A percentile compares a stretch with the other conserved stretches of the same genome.
phyloP scores from a whole-genome alignment of 495 filamentous ascomycete species.

The Cladorrhinum samala region DNA sequence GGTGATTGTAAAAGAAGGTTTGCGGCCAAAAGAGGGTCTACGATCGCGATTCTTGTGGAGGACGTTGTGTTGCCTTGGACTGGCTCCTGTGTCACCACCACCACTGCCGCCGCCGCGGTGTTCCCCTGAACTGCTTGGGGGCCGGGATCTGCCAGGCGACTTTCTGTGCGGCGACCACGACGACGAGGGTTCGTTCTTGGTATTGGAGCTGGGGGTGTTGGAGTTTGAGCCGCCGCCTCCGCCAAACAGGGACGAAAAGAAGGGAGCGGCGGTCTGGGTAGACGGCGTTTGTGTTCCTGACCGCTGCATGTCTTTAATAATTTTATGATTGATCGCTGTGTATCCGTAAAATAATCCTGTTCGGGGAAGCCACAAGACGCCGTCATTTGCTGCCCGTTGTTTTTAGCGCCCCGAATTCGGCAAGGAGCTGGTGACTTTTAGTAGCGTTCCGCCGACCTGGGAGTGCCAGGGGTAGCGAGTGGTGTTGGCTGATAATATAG shows the following conservation, averaged over 20 bases:
- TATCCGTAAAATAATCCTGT: slow-evolving; percentile 5
- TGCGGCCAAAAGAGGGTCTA: slow-evolving; percentile 39
- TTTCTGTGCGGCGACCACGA: slow-evolving; percentile 6
- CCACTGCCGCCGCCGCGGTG: not conserved
- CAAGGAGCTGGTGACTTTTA: slow-evolving; percentile 3
- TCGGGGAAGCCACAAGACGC: slow-evolving; percentile 7
- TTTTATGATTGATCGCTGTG: slow-evolving; percentile 7
- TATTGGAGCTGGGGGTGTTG: slow-evolving; percentile 18
- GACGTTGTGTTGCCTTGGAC: slow-evolving; percentile 26
- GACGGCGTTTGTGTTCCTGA: slow-evolving; percentile 31
- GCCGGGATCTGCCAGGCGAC: slow-evolving; percentile 28
- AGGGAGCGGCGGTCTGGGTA: slow-evolving; percentile 36
- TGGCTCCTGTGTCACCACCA: slow-evolving; percentile 4
- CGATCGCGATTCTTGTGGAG: slow-evolving; percentile 43
- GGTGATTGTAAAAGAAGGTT: slow-evolving; percentile 36
- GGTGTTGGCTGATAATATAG: not conserved
- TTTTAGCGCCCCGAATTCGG: slow-evolving; percentile 16
- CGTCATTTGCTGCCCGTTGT: slow-evolving; percentile 12
- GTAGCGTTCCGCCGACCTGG: slow-evolving; percentile 2
- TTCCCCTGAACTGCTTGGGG: slow-evolving; percentile 35
- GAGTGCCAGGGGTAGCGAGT: not conserved
- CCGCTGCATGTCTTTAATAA: slow-evolving; percentile 37
- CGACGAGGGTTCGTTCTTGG: slow-evolving; percentile 5
- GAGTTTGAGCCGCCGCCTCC: slow-evolving; percentile 14
- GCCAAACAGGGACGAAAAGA: slow-evolving; percentile 39